Conservation (phyloP, 2,329 filamentous ascomycete species). For the Paracoccidioides brasiliensis region DNA sequence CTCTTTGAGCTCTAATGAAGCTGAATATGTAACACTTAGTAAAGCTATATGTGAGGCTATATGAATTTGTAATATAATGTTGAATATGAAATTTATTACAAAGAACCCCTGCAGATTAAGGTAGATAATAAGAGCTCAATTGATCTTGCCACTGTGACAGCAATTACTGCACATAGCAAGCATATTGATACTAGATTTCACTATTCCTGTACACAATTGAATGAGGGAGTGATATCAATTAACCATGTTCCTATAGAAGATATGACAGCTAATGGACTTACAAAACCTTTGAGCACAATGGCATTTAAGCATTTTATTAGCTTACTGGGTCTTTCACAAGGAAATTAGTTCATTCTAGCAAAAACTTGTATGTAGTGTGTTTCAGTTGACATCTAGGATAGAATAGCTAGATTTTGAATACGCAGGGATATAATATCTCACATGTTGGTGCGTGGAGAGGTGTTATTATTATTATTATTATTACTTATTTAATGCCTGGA, state of each 20-base stretch:
- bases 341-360: too few species aligned
- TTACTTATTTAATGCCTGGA: too few species aligned
- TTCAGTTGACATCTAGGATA: too few species aligned
- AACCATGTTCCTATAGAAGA: constrained; percentile 1
- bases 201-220: constrained; percentile 4
- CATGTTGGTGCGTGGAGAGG: too few species aligned
- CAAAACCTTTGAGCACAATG: background rate
- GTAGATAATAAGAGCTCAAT: constrained; percentile 8
- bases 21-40: background rate
- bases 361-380: too few species aligned
- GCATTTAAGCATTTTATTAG: background rate
- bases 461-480: background rate
- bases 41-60: background rate
- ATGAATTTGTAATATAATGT: constrained; percentile 6
- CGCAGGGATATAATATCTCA: too few species aligned
- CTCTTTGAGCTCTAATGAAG: background rate
- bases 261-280: background rate
- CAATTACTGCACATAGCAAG: constrained; percentile 5
- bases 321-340: background rate
- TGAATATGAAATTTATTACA: constrained; percentile 1
- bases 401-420: too few species aligned
- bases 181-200: constrained; percentile 10
- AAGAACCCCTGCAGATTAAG: background rate
- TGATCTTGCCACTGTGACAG: constrained; percentile 3
- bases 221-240: constrained; percentile 2